A percentile compares a stretch with the other conserved stretches of the same genome.
phyloP scores from a whole-genome alignment of 352 stramenopile genomes.

The Plasmopara muralis region DNA sequence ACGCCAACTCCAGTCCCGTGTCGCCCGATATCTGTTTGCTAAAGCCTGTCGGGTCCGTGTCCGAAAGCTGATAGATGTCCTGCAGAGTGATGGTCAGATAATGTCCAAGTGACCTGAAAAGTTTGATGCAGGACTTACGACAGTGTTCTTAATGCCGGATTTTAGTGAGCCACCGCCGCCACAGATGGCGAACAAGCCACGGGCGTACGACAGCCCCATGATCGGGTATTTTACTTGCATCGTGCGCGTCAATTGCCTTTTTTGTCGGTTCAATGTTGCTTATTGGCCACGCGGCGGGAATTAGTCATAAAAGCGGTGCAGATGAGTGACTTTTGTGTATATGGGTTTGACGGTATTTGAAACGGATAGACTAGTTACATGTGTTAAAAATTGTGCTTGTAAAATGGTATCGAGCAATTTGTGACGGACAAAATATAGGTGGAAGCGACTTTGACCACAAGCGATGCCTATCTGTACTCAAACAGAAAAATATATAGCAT shows the following conservation, averaged over 20 bases:
- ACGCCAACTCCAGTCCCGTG: slow-evolving; percentile 64
- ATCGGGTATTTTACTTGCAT: slow-evolving; percentile 85
- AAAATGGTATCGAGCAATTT: too few species aligned
- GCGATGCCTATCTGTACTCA: too few species aligned
- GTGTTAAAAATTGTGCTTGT: too few species aligned
- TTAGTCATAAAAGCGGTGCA: slow-evolving; percentile 1
- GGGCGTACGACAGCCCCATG: slow-evolving; percentile 73
- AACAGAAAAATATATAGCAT: too few species aligned
- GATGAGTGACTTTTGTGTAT: slow-evolving; percentile 1
- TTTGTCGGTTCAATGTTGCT: too few species aligned
- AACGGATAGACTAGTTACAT: too few species aligned
- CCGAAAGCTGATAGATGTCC: slow-evolving; percentile 71
- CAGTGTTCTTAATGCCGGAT: slow-evolving; percentile 82
- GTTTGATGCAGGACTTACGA: slow-evolving; percentile 34
- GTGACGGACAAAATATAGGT: too few species aligned
- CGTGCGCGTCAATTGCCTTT: slow-evolving; percentile 5
- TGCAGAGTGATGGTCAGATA: slow-evolving; percentile 14
- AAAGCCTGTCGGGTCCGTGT: slow-evolving; percentile 57
- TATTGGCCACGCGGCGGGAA: slow-evolving; percentile 7
- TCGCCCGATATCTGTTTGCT: slow-evolving; percentile 62
- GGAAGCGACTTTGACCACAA: too few species aligned
- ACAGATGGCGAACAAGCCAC: slow-evolving; percentile 70
- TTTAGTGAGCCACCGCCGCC: slow-evolving; percentile 75
- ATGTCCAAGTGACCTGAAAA: background rate
- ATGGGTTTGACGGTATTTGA: too few species aligned